Evolutionary conservation across 208 protist genomes (phyloP), one percentile per base, ranked within the genome.

Genomic region (Trichomonas tenax): DNA sequence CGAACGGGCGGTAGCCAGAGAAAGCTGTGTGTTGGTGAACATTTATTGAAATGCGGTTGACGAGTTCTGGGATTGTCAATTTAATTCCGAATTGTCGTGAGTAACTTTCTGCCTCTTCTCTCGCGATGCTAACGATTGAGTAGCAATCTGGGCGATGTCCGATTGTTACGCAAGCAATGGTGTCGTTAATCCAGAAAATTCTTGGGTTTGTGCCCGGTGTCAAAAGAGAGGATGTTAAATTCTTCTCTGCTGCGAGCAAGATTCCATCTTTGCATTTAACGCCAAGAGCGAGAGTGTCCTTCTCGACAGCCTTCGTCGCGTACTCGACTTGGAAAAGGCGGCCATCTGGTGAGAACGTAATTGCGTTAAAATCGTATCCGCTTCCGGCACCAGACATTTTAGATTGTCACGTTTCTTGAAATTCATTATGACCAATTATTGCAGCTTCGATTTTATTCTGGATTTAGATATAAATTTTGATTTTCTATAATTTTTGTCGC

Each of bases 241-340:
- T 98, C 97, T 99, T 99, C 97, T 99, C 99, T 15, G 98, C 99
- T 0, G 98, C 98, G 36, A 96, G 51, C 10, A 96, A 26, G 46
- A 96, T 98, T 95, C 99, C 99, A 17, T 99, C 99, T 63, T 97
- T 98, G 26, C 98, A 98, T 49, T 99, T 97, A 81, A 99, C 98
- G 63, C 99, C 99, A 72, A 99, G 97, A 89, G 99, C 98, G 26
- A 98, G 98, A 96, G 98, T 98, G 41, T 99, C 99, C 96, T 99
- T 98, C 96, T 98, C 98, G 96, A 99, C 99, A 34, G 99, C 99
- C 97, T 99, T 98, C 96, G 99, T 99, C 34, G 99, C 99, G 97
- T 99, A 99, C 98, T 99, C 99, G n/a, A 99, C 99, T 98, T 99
- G 98, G 96, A 98, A 98, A 0, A 98, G 96, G 41, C 98, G 97